Percentiles rank a stretch among this genome's conserved stretches.
Conservation (phyloP, 306 rosid species). For the Mimosa bimucronata region DNA sequence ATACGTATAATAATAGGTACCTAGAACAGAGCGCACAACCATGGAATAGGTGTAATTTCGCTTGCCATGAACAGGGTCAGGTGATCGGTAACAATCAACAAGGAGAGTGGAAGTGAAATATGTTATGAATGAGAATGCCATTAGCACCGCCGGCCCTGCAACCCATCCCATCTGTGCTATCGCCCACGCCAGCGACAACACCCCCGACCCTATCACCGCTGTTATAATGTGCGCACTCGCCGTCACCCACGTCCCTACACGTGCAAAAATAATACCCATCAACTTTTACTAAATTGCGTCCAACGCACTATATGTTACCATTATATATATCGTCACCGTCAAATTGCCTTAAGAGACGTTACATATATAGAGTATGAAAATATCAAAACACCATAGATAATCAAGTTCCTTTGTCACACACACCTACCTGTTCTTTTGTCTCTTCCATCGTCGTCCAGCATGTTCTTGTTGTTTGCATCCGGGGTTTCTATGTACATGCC, state of each 20-base stretch:
- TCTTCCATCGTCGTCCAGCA: constrained; percentile 86
- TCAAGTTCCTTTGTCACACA: not conserved
- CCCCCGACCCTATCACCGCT: constrained; percentile 97
- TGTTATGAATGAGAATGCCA: constrained; percentile 85
- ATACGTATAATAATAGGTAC: too few species aligned
- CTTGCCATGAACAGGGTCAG: constrained; percentile 84
- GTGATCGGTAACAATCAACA: constrained; percentile 81
- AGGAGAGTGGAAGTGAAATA: constrained; percentile 94
- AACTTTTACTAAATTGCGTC: too few species aligned
- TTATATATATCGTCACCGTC: too few species aligned
- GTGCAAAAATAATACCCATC: too few species aligned
- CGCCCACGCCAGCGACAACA: constrained; percentile 92
- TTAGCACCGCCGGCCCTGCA: constrained; percentile 81
- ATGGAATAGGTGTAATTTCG: constrained; percentile 89
- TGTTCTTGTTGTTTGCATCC: constrained; percentile 52
- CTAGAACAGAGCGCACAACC: constrained; percentile 72
- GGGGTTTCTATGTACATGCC: constrained; percentile 72
- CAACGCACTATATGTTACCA: too few species aligned
- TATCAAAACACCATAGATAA: too few species aligned
- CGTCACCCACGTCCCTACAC: constrained; percentile 86
- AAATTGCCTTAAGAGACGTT: too few species aligned
- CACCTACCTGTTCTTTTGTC: constrained; percentile 67
- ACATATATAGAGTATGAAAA: too few species aligned
- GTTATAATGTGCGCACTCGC: constrained; percentile 98
- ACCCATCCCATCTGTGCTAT: constrained; percentile 94